phyloP scores from a whole-genome alignment of 345 rosid genomes.

The Gossypium stocksii region DNA sequence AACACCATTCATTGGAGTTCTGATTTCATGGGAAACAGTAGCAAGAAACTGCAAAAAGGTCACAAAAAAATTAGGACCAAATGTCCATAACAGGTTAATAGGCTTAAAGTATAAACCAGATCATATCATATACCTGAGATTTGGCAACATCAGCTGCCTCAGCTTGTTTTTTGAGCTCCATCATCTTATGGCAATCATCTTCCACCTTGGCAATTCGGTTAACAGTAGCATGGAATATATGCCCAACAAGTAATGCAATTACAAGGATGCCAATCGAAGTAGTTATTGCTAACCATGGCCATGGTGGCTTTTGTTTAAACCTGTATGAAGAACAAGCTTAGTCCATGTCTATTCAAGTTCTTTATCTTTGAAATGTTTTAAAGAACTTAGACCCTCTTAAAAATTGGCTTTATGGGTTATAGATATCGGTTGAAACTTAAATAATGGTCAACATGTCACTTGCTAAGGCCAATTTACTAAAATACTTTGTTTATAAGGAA shows the following conservation, averaged over 20 bases:
- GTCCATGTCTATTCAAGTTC: conserved; percentile 3
- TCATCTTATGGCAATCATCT: conserved; percentile 75
- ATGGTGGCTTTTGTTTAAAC: conserved; percentile 81
- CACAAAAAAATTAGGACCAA: conserved; percentile 14
- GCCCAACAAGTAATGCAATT: conserved; percentile 71
- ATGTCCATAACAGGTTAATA: conserved; percentile 4
- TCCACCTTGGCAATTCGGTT: conserved; percentile 85
- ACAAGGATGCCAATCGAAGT: conserved; percentile 69
- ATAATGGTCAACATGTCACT: neutral
- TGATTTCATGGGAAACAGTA: conserved; percentile 96
- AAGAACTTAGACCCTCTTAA: neutral
- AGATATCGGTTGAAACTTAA: neutral
- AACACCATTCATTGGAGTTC: conserved; percentile 99
- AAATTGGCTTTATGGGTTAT: neutral
- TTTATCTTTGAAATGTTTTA: neutral
- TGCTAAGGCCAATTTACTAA: neutral
- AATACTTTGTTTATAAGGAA: neutral
- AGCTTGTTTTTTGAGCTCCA: conserved; percentile 70
- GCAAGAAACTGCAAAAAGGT: conserved; percentile 81
- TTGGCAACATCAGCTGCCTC: conserved; percentile 95
- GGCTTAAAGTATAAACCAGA: conserved; percentile 10
- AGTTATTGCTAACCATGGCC: conserved; percentile 62
- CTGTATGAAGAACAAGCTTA: conserved; percentile 35
- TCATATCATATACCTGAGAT: conserved; percentile 62
- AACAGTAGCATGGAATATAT: conserved; percentile 77